Percentiles rank a stretch among this genome's conserved stretches.
phyloP scores from a whole-genome alignment of 2,329 filamentous ascomycete genomes.

The Tolypocladium tropicale region DNA sequence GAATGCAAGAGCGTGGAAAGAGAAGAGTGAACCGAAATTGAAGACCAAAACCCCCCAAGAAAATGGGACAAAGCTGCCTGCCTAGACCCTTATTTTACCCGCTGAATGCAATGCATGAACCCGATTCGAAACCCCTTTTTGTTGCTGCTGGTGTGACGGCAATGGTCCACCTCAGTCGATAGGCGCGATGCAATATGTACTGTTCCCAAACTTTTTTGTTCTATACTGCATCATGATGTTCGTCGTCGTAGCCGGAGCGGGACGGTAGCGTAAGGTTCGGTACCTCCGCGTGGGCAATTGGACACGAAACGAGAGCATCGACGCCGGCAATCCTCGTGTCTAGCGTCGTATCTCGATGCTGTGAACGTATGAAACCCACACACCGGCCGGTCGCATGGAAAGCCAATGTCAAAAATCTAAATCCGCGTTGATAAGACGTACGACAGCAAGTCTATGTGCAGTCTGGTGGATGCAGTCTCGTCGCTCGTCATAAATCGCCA shows the following conservation, averaged over 20 bases:
- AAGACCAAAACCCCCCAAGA: constrained; percentile 1
- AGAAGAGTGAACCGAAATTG: constrained; percentile 8
- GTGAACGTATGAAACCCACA: constrained; percentile 1
- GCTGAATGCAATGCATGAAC: constrained; percentile 28
- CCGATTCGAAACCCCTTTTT: constrained; percentile 21
- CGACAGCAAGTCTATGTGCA: not conserved
- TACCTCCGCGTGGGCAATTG: not conserved
- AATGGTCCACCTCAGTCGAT: constrained; percentile 12
- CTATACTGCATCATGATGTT: constrained; percentile 6
- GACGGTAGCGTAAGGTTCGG: not conserved
- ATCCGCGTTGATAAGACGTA: not conserved
- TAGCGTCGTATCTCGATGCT: not conserved
- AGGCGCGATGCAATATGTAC: constrained; percentile 18
- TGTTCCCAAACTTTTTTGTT: constrained; percentile 14
- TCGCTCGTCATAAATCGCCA: not conserved
- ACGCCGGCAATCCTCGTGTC: not conserved
- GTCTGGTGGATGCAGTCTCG: not conserved
- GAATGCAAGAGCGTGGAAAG: not conserved
- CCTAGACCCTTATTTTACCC: constrained; percentile 18
- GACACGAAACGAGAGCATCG: not conserved
- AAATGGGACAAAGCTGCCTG: not conserved
- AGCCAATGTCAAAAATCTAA: not conserved
- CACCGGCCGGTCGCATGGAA: not conserved
- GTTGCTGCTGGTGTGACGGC: constrained; percentile 8
- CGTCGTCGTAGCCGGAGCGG: constrained; percentile 2